Evolutionary conservation across 1,284 basidiomycete species (phyloP).

Genomic region (Marasmius oreades): DNA sequence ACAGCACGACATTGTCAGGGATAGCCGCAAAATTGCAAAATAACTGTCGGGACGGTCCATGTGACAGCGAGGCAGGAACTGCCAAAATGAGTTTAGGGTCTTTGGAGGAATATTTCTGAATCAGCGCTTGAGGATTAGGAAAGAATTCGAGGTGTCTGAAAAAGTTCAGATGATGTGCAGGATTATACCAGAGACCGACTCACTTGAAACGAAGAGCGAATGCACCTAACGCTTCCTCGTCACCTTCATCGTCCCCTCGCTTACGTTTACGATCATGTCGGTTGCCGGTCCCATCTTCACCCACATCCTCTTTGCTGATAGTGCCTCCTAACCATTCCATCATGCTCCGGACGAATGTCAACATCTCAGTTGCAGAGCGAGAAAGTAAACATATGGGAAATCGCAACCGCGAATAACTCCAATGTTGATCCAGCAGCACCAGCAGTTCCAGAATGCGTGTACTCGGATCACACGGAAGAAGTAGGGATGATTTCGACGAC

Average conservation of each 20-base stretch:
- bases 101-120: conserved; percentile 79
- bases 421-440: conserved; percentile 95
- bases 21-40: conserved; percentile 83
- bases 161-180: conserved; percentile 7
- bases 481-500: conserved; percentile 72
- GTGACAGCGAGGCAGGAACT: conserved; percentile 87
- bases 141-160: conserved; percentile 88
- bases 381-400: conserved; percentile 92
- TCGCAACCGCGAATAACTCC: conserved; percentile 82
- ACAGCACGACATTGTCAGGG: conserved; percentile 80
- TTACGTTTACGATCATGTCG: conserved; percentile 56
- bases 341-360: conserved; percentile 93
- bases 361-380: conserved; percentile 88
- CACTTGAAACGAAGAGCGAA: conserved; percentile 75
- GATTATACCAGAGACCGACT: conserved; percentile 17
- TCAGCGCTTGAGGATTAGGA: conserved; percentile 74
- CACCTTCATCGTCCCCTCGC: conserved; percentile 60
- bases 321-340: conserved; percentile 99
- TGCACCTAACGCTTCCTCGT: conserved; percentile 74
- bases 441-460: conserved; percentile 92
- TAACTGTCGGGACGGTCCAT: conserved; percentile 85
- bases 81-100: conserved; percentile 93
- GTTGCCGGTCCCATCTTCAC: conserved; percentile 61
- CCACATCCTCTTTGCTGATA: conserved; percentile 85
- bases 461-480: conserved; percentile 92